These are phyloP conservation scores for Pseudonitzschia multiseries DNA, from an alignment of 108 stramenopile genomes.

Conservation along the genomic window DNA sequence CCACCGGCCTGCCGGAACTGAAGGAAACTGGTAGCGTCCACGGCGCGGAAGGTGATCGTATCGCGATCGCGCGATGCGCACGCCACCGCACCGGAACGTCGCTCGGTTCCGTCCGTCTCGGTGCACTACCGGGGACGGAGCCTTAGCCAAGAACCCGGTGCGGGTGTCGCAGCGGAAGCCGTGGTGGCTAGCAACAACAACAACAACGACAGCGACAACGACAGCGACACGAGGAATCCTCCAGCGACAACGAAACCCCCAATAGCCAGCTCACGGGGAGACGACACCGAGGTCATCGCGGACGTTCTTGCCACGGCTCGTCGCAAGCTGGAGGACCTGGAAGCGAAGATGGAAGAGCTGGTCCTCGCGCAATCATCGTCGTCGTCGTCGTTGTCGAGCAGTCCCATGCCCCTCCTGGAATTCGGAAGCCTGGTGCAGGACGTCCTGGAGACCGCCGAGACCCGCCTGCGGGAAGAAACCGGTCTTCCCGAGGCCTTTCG, in stretches of 20 bases:
- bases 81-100: too few species aligned
- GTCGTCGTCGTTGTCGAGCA: background rate
- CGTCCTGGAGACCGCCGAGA: slow-evolving; percentile 33
- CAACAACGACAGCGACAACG: too few species aligned
- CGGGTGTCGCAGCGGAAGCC: too few species aligned
- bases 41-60: background rate
- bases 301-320: slow-evolving; percentile 19
- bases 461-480: slow-evolving; percentile 17
- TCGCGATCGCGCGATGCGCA: too few species aligned
- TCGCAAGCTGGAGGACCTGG: slow-evolving; percentile 24
- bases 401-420: slow-evolving; percentile 46
- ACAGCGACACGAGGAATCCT: too few species aligned
- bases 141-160: too few species aligned
- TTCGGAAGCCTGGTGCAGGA: slow-evolving; percentile 48
- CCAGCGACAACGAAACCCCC: background rate
- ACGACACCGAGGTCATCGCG: background rate
- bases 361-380: slow-evolving; percentile 18
- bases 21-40: background rate
- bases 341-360: slow-evolving; percentile 42
- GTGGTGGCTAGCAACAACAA: too few species aligned
- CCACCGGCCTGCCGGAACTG: background rate
- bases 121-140: too few species aligned
- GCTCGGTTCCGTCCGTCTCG: too few species aligned
- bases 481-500: slow-evolving; percentile 8
- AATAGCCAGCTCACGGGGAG: background rate